Base-by-base conservation (phyloP, 1,284 basidiomycete genomes). In the Microbotryum scabiosae region DNA sequence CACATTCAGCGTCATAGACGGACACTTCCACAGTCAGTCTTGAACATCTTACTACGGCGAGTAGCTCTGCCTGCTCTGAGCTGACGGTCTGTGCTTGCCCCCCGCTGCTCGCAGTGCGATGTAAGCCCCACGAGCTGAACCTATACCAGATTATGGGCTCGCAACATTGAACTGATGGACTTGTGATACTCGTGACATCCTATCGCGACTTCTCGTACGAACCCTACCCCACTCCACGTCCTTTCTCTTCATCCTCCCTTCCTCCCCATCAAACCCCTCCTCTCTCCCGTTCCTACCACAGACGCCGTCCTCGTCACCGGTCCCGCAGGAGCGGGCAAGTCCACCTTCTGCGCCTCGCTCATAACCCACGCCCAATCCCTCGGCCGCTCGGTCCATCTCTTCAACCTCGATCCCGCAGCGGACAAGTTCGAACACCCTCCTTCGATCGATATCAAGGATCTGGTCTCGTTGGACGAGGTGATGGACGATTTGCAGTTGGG, bases 361-460 rank as follows among this genome's bases (percentile, higher is more conserved):
- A 82, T 98, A 63, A 92, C 90, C 3, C 94, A 98, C 77, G 85
- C 97, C 6, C 84, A 84, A 64, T 82, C 88, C 0, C 80, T 90
- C 51, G 88, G 85, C 63, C 83, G 96, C 8, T 85, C 85, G 2
- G 87, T 86, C 0, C 92, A 98, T 78, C 85, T 97, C 57, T 90
- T 98, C 75, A 99, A 98, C 76, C 84, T 98, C 66, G 96, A 98
- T 75, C 96, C 96, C 9, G 96, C 96, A 0, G 96, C 96, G 0
- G 85, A 90, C 64, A 85, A 87, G 61, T 97, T 97, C 75, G 92
- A 97, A 75, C 89, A 92, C 73, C 64, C 68, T n/a, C 96, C 96
- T 2, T 83, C 83, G 21, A 88, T 99, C 69, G 94, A 99, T 77
- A 97, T 99, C 75, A 84, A 87, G 57, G 90, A 98, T 72, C 80